A percentile compares a stretch with the other conserved stretches of the same genome.
These are phyloP conservation scores for Irineochytrium annulatum DNA, from an alignment of 192 early-diverging fungal species.

Conservation along the genomic window DNA sequence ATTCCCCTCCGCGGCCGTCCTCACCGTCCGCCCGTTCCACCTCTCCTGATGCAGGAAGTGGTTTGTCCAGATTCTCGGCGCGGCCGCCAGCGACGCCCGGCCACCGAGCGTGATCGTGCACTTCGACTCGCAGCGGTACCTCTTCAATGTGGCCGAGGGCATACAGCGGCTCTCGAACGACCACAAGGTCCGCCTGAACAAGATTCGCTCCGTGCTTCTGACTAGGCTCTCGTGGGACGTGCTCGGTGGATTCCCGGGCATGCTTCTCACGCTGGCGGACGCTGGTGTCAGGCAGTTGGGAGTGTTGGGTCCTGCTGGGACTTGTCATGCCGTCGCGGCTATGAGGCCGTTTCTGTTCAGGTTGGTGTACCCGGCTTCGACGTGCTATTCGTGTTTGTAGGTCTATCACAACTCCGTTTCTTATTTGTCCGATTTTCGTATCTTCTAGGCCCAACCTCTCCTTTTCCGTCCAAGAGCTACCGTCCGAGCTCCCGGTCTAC, in stretches of 20 bases:
- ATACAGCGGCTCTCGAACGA: slow-evolving; percentile 82
- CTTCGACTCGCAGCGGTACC: slow-evolving; percentile 71
- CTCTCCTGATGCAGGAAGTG: slow-evolving; percentile 65
- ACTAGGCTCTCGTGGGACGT: slow-evolving; percentile 80
- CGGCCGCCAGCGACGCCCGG: slow-evolving; percentile 44
- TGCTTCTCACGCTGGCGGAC: slow-evolving; percentile 87
- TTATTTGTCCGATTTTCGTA: no score
- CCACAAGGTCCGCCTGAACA: slow-evolving; percentile 65
- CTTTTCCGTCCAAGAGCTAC: not conserved
- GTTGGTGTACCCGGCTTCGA: not conserved
- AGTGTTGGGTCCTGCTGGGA: slow-evolving; percentile 30
- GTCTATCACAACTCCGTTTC: no score
- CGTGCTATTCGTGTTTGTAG: not conserved
- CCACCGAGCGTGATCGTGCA: slow-evolving; percentile 72
- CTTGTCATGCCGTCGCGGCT: slow-evolving; percentile 10
- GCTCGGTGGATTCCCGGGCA: slow-evolving; percentile 87
- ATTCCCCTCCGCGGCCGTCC: no score
- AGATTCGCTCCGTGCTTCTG: slow-evolving; percentile 73
- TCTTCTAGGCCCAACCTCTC: slow-evolving; percentile 4
- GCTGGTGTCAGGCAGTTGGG: slow-evolving; percentile 54
- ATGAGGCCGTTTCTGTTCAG: slow-evolving; percentile 18
- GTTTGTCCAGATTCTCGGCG: slow-evolving; percentile 49
- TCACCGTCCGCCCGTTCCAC: no score
- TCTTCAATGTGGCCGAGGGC: slow-evolving; percentile 91
- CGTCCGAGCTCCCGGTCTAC: slow-evolving; percentile 30